A percentile compares a stretch with the other conserved stretches of the same genome.
phyloP scores from a whole-genome alignment of 331 rosid species.

The Stylosanthes scabra region DNA sequence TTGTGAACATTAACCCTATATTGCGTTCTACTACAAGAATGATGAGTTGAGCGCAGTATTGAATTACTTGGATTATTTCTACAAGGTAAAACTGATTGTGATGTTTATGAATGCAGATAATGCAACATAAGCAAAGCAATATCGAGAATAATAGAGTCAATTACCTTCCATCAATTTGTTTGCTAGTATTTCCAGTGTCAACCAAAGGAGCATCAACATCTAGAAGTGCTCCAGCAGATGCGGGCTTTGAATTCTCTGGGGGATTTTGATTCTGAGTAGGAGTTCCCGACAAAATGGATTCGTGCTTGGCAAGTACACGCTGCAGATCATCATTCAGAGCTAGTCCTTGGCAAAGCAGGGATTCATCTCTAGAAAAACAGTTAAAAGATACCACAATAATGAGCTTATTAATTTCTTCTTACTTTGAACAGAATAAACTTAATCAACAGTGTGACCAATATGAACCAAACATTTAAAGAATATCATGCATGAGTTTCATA shows the following conservation, averaged over 20 bases:
- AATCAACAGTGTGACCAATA: not conserved
- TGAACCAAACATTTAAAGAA: slow-evolving; percentile 11
- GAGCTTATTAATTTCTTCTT: not conserved
- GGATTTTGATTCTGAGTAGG: slow-evolving; percentile 46
- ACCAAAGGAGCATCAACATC: slow-evolving; percentile 79
- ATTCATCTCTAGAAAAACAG: slow-evolving; percentile 73
- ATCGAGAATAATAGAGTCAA: slow-evolving; percentile 8
- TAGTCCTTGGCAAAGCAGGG: slow-evolving; percentile 92
- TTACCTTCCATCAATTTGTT: slow-evolving; percentile 73
- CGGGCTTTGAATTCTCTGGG: slow-evolving; percentile 58
- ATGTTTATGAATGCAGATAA: slow-evolving; percentile 36
- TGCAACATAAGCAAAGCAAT: slow-evolving; percentile 2
- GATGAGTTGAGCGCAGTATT: not conserved
- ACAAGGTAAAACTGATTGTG: slow-evolving; percentile 13
- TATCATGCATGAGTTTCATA: slow-evolving; percentile 18
- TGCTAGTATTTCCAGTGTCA: slow-evolving; percentile 71
- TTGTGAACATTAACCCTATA: not conserved
- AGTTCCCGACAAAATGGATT: slow-evolving; percentile 79
- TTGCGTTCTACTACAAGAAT: not conserved
- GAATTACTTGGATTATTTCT: slow-evolving; percentile 17
- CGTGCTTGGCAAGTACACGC: slow-evolving; percentile 91
- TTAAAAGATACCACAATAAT: slow-evolving; percentile 3
- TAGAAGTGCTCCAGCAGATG: slow-evolving; percentile 61
- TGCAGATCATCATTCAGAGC: slow-evolving; percentile 93
- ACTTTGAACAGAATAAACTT: not conserved